These are phyloP conservation scores for Leucosporidium creatinivorum DNA, from an alignment of 768 basidiomycete species.

Conservation along the genomic window DNA sequence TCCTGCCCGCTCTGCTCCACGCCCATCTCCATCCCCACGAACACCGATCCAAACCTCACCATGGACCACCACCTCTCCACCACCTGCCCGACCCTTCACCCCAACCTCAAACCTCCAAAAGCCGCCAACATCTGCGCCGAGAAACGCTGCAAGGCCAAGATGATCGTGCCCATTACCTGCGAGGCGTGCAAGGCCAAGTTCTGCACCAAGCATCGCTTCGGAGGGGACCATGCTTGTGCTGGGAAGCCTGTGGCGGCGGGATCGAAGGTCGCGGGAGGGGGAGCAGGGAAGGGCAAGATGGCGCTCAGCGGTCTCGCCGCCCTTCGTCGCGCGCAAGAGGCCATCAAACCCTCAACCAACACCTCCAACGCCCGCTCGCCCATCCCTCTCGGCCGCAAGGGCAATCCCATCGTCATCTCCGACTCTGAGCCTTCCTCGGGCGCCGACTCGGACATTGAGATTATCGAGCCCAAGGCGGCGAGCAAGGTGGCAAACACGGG, in stretches of 20 bases:
- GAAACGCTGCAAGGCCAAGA: slow-evolving; percentile 22
- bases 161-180: slow-evolving; percentile 29
- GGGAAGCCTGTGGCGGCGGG: not conserved
- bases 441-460: slow-evolving; percentile 22
- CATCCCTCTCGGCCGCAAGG: not conserved
- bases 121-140: slow-evolving; percentile 5
- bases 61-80: slow-evolving; percentile 31
- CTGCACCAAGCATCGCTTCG: slow-evolving; percentile 26
- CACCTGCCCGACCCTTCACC: slow-evolving; percentile 20
- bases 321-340: slow-evolving; percentile 20
- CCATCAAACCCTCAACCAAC: not conserved
- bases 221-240: slow-evolving; percentile 23
- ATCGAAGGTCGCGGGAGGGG: not conserved
- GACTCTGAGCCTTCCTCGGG: slow-evolving; percentile 19
- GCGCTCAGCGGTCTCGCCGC: slow-evolving; percentile 13
- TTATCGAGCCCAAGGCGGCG: slow-evolving; percentile 2
- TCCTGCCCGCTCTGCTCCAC: slow-evolving; percentile 31
- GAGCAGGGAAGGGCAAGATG: not conserved
- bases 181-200: slow-evolving; percentile 4
- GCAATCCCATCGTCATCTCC: slow-evolving; percentile 18
- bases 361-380: not conserved
- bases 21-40: slow-evolving; percentile 14
- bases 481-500: not conserved
- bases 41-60: slow-evolving; percentile 23
- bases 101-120: not conserved